These are phyloP conservation scores for Candida insectalens DNA, from an alignment of 805 yeast genomes.

Conservation along the genomic window DNA sequence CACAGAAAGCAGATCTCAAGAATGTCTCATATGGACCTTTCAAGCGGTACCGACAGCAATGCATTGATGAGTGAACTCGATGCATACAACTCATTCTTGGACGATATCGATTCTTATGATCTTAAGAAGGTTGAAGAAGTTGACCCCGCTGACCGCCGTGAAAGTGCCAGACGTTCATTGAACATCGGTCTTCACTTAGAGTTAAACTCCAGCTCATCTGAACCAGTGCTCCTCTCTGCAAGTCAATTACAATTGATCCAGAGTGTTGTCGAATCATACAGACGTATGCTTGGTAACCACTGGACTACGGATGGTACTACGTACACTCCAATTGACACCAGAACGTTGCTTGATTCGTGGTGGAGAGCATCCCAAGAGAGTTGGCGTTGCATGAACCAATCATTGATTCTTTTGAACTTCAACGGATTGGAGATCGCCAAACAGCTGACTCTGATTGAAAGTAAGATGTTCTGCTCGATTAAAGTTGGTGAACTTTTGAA, in stretches of 20 bases:
- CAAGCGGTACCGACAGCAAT: slow-evolving; percentile 7
- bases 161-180: slow-evolving; percentile 13
- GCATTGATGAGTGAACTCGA: slow-evolving; percentile 19
- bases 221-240: slow-evolving; percentile 20
- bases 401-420: slow-evolving; percentile 43
- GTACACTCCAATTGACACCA: slow-evolving; percentile 25
- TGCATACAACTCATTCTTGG: slow-evolving; percentile 22
- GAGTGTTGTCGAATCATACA: slow-evolving; percentile 39
- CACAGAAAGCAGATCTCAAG: slow-evolving; percentile 22
- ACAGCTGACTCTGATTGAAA: slow-evolving; percentile 66
- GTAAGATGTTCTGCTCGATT: slow-evolving; percentile 52
- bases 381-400: slow-evolving; percentile 48
- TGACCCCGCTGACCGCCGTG: background rate
- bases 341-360: slow-evolving; percentile 35
- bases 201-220: slow-evolving; percentile 15
- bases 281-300: slow-evolving; percentile 39
- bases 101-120: slow-evolving; percentile 24
- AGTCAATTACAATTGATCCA: slow-evolving; percentile 36
- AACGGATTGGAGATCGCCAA: slow-evolving; percentile 71
- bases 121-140: slow-evolving; percentile 15
- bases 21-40: slow-evolving; percentile 15
- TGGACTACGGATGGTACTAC: slow-evolving; percentile 24
- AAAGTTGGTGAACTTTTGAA: slow-evolving; percentile 58
- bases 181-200: slow-evolving; percentile 21
- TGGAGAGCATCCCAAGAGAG: slow-evolving; percentile 40